These are phyloP conservation scores for Novymonas esmeraldas DNA, from an alignment of 208 protist genomes.

Conservation along the genomic window DNA sequence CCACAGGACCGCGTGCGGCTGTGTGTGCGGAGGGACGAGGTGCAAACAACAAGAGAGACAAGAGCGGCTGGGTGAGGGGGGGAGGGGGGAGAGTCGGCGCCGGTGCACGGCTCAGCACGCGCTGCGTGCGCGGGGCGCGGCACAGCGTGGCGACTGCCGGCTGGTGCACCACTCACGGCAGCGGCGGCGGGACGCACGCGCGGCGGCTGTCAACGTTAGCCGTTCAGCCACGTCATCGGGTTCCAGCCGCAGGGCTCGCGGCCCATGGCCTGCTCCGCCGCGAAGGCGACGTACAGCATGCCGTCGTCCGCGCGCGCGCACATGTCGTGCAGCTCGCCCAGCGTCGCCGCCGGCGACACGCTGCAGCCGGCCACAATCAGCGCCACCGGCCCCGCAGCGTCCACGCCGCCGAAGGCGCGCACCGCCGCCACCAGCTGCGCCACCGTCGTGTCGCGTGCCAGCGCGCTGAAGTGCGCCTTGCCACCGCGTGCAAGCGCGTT, in stretches of 20 bases:
- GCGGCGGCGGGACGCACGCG: neutral
- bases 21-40: no score
- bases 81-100: no score
- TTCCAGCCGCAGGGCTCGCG: neutral
- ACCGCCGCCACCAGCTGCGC: conserved; percentile 26
- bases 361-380: conserved; percentile 29
- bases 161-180: no score
- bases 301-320: conserved; percentile 39
- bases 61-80: no score
- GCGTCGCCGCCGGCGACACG: conserved; percentile 24
- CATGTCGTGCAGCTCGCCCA: conserved; percentile 36
- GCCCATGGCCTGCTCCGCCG: conserved; percentile 19
- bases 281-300: conserved; percentile 42
- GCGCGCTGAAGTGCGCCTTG: conserved; percentile 37
- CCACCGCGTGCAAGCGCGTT: conserved; percentile 14
- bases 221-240: no score
- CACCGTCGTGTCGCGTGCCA: conserved; percentile 32
- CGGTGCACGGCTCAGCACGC: no score
- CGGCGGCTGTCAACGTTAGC: no score
- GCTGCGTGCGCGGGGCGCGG: no score
- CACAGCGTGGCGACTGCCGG: no score
- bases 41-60: no score
- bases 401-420: conserved; percentile 22
- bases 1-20: no score
- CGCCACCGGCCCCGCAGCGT: conserved; percentile 24